Percentiles rank a stretch among this genome's conserved stretches.
phyloP scores from a whole-genome alignment of 1,139 yeast species.

The Suhomyces chickasaworum region DNA sequence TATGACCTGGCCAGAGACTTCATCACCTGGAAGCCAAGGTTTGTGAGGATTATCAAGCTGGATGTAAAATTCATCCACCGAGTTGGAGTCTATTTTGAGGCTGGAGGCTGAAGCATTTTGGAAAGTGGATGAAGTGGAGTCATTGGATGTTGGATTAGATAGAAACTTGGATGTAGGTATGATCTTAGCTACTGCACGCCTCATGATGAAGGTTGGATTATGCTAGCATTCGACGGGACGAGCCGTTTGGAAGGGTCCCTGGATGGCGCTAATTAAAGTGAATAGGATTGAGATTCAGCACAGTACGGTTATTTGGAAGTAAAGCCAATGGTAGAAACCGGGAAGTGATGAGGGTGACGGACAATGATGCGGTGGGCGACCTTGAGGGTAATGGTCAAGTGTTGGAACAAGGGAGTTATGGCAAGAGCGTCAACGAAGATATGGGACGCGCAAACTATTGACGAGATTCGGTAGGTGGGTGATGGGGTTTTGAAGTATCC shows the following conservation, averaged over 20 bases:
- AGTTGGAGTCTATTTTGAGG: conserved; percentile 44
- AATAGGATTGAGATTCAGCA: background rate
- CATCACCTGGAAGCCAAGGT: conserved; percentile 67
- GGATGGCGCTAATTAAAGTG: background rate
- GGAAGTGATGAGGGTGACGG: background rate
- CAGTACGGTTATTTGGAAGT: background rate
- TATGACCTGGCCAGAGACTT: conserved; percentile 64
- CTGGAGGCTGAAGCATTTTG: conserved; percentile 15
- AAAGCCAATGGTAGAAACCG: background rate
- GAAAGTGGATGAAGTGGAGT: conserved; percentile 3
- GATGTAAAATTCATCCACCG: conserved; percentile 67
- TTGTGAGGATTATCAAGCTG: conserved; percentile 73
- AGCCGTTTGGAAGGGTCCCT: background rate
- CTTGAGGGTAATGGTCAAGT: background rate
- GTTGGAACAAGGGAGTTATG: background rate
- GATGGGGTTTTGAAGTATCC: background rate
- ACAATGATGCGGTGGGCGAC: background rate
- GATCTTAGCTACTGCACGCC: conserved; percentile 48
- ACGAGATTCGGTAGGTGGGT: background rate
- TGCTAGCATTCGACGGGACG: conserved; percentile 4
- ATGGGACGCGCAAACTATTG: background rate
- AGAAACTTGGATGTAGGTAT: conserved; percentile 29
- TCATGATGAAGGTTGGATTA: conserved; percentile 25
- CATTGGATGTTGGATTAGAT: conserved; percentile 3
- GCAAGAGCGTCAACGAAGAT: background rate